phyloP scores from a whole-genome alignment of 208 protist genomes.

The Leishmania aethiopica region DNA sequence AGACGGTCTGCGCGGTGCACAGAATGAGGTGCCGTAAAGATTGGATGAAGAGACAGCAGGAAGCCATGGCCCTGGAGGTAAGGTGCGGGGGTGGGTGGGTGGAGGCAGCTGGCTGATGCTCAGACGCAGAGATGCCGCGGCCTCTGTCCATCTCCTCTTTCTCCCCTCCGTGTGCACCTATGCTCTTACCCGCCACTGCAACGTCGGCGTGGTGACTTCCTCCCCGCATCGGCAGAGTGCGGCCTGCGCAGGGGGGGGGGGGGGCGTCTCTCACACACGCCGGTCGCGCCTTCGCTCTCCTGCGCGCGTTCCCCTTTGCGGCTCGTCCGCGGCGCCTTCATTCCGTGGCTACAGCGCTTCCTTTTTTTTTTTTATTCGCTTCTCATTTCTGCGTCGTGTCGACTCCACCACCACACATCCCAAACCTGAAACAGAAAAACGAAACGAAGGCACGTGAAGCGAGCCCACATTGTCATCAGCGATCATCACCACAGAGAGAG shows the following conservation, averaged over 20 bases:
- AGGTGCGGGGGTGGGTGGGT: background rate
- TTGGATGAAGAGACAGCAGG: background rate
- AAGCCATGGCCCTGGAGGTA: background rate
- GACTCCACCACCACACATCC: background rate
- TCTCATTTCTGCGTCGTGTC: background rate
- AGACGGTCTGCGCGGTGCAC: background rate
- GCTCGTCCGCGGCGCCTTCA: background rate
- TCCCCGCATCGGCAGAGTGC: background rate
- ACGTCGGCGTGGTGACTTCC: background rate
- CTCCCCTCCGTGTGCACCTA: background rate
- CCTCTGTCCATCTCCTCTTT: background rate
- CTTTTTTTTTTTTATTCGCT: background rate
- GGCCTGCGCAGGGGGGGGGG: background rate
- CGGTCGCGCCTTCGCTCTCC: background rate
- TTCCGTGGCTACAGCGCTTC: background rate
- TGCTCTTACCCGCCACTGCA: background rate
- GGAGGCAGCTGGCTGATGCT: no score
- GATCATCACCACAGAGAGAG: background rate
- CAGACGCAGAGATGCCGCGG: background rate
- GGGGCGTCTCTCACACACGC: background rate
- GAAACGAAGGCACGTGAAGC: background rate
- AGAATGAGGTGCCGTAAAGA: background rate
- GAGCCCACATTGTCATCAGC: background rate
- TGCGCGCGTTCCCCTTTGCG: background rate
- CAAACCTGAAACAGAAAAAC: background rate